Percentiles rank a stretch among this genome's conserved stretches.
These are phyloP conservation scores for Claviceps sp. DNA, from an alignment of 2,329 filamentous ascomycete species.

Conservation along the genomic window DNA sequence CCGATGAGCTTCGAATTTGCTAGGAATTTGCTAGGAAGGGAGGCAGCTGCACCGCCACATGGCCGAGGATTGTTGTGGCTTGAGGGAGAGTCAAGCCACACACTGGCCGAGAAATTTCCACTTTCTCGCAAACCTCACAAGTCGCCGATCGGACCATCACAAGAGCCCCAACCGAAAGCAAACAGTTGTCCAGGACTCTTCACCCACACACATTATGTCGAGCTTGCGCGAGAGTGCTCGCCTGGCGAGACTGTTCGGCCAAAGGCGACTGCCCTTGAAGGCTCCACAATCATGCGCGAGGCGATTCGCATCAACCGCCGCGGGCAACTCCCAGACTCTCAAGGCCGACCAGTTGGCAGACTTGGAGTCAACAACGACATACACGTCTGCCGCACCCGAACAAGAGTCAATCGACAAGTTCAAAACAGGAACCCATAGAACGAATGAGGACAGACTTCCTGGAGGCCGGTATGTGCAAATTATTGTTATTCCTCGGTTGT, in stretches of 20 bases:
- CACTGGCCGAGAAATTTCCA: slow-evolving; percentile 20
- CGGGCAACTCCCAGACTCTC: slow-evolving; percentile 16
- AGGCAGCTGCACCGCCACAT: slow-evolving; percentile 4
- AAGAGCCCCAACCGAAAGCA: not conserved
- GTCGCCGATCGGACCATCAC: not conserved
- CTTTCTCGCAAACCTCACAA: slow-evolving; percentile 8
- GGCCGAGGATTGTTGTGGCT: slow-evolving; percentile 11
- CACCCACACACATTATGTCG: slow-evolving; percentile 23
- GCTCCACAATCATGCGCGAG: slow-evolving; percentile 14
- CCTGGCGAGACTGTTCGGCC: slow-evolving; percentile 18
- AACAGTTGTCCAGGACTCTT: not conserved
- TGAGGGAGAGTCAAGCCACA: slow-evolving; percentile 8
- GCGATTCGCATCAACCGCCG: slow-evolving; percentile 35
- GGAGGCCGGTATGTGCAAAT: slow-evolving; percentile 29
- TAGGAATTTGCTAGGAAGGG: too few species aligned
- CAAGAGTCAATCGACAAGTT: slow-evolving; percentile 26
- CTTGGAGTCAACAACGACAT: slow-evolving; percentile 37
- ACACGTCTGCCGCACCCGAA: slow-evolving; percentile 28
- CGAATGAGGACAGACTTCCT: slow-evolving; percentile 27
- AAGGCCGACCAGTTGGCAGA: slow-evolving; percentile 25
- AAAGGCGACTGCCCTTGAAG: slow-evolving; percentile 15
- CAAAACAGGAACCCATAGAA: slow-evolving; percentile 21
- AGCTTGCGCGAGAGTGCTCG: slow-evolving; percentile 27
- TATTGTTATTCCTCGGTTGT: too few species aligned
- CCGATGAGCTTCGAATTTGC: too few species aligned